phyloP scores from a whole-genome alignment of 306 rosid species.

The Castanospermum australe region DNA sequence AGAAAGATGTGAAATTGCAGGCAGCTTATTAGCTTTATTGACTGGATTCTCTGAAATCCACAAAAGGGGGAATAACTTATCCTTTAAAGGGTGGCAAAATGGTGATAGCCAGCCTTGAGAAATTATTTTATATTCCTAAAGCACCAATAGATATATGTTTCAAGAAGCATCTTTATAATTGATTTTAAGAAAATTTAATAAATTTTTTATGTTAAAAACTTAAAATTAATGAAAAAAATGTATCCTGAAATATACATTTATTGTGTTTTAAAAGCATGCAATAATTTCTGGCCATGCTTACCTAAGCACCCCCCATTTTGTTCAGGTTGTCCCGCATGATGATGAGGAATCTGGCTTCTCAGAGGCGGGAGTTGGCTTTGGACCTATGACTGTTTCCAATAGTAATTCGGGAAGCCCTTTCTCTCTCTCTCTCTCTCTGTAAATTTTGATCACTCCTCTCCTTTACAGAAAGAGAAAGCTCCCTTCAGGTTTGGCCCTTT shows the following conservation, averaged over 20 bases:
- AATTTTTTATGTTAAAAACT: no score
- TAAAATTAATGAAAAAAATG: no score
- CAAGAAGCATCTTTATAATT: no score
- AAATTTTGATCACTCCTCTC: no score
- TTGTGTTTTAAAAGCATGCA: no score
- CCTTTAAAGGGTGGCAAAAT: conserved; percentile 5
- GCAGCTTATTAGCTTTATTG: neutral
- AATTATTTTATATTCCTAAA: no score
- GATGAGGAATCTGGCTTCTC: neutral
- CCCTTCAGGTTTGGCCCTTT: neutral
- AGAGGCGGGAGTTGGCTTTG: conserved; percentile 16
- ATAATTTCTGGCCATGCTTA: no score
- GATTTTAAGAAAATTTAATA: no score
- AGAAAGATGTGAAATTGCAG: neutral
- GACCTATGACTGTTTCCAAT: neutral
- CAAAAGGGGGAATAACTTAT: neutral
- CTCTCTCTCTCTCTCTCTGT: neutral
- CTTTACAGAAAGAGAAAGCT: no score
- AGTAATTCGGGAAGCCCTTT: neutral
- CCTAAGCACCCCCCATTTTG: neutral
- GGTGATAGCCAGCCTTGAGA: conserved; percentile 17
- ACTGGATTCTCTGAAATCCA: neutral
- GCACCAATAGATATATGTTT: no score
- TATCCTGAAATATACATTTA: no score
- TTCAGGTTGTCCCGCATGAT: conserved; percentile 14